Conservation (phyloP, 2,329 filamentous ascomycete genomes). For the Penicillium palitans region DNA sequence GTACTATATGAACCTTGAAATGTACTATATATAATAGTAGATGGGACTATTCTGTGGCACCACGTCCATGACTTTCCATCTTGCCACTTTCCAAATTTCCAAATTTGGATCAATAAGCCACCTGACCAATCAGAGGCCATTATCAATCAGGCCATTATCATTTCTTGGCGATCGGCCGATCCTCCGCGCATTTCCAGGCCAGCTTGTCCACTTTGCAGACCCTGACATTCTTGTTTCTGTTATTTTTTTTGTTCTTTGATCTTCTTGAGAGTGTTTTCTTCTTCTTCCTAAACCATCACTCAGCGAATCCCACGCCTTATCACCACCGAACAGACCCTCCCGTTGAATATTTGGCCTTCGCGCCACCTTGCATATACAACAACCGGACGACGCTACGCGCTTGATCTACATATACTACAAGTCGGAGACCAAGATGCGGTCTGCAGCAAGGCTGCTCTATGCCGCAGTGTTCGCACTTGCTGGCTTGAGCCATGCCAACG, state of each 20-base stretch:
- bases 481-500: slow-evolving; percentile 49
- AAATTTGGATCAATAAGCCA: not conserved
- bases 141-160: slow-evolving; percentile 7
- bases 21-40: not conserved
- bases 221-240: not conserved
- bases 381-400: not conserved
- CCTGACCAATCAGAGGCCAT: not conserved
- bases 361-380: slow-evolving; percentile 8
- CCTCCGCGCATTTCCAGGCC: slow-evolving; percentile 13
- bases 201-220: slow-evolving; percentile 13
- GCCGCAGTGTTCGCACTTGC: slow-evolving; percentile 63
- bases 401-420: not conserved
- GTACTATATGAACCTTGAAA: not conserved
- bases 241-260: not conserved
- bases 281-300: not conserved
- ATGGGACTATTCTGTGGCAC: not conserved
- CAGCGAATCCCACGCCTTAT: too few species aligned
- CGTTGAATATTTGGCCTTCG: not conserved
- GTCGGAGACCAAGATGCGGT: slow-evolving; percentile 47
- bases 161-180: slow-evolving; percentile 13
- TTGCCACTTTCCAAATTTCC: not conserved
- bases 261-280: not conserved
- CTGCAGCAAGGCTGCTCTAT: slow-evolving; percentile 59
- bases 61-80: not conserved
- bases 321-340: not conserved